Evolutionary conservation across 2,329 filamentous ascomycete genomes (phyloP).

Genomic region (Lecanosticta acicola): DNA sequence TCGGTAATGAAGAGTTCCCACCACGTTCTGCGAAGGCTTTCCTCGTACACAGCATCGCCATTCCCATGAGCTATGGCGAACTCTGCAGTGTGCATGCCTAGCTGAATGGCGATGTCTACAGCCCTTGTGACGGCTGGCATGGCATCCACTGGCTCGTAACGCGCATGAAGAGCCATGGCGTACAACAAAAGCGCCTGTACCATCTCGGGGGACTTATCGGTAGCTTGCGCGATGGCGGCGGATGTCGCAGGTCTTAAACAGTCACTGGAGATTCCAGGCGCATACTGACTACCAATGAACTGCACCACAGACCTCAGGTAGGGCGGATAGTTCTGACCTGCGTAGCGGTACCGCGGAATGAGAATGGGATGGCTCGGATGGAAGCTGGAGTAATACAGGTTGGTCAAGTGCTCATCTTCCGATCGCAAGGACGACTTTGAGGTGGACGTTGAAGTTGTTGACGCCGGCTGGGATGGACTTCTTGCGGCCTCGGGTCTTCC

Average conservation of each 20-base stretch:
- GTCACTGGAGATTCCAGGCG: slow-evolving; percentile 30
- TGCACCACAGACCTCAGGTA: slow-evolving; percentile 52
- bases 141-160: slow-evolving; percentile 64
- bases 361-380: slow-evolving; percentile 53
- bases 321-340: slow-evolving; percentile 38
- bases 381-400: slow-evolving; percentile 53
- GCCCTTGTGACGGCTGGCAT: slow-evolving; percentile 61
- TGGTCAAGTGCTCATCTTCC: slow-evolving; percentile 40
- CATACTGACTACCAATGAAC: slow-evolving; percentile 53
- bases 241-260: slow-evolving; percentile 41
- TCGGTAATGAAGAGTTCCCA: slow-evolving; percentile 82
- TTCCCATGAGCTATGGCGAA: slow-evolving; percentile 61
- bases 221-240: slow-evolving; percentile 45
- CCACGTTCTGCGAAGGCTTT: slow-evolving; percentile 84
- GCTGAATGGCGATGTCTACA: slow-evolving; percentile 65
- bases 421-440: slow-evolving; percentile 29
- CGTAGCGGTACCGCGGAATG: slow-evolving; percentile 43
- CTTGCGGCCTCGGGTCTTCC: background rate
- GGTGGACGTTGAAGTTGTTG: slow-evolving; percentile 32
- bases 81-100: slow-evolving; percentile 66
- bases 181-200: slow-evolving; percentile 75
- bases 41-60: slow-evolving; percentile 64
- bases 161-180: slow-evolving; percentile 71
- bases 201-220: slow-evolving; percentile 42
- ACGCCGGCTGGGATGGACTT: slow-evolving; percentile 4